Conservation (phyloP, 2,329 filamentous ascomycete genomes). For the Monilinia polystroma region DNA sequence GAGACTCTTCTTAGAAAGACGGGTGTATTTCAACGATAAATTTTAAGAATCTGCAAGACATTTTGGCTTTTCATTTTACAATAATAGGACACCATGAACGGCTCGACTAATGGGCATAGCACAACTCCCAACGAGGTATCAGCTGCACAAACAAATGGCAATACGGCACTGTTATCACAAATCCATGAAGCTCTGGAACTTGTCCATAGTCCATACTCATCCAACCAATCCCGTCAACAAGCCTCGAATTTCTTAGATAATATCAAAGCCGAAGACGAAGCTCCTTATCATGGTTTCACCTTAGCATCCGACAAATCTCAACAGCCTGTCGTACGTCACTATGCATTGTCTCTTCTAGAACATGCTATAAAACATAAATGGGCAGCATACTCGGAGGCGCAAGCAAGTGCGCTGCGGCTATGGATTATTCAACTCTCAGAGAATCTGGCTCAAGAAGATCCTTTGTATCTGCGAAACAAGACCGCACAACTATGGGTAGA, state of each 20-base stretch:
- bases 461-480: constrained; percentile 86
- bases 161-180: constrained; percentile 54
- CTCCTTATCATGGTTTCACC: constrained; percentile 79
- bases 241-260: constrained; percentile 84
- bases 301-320: constrained; percentile 75
- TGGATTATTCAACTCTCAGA: constrained; percentile 81
- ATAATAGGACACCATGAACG: constrained; percentile 34
- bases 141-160: constrained; percentile 41
- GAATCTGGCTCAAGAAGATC: constrained; percentile 68
- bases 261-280: constrained; percentile 75
- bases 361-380: constrained; percentile 85
- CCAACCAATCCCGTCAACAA: constrained; percentile 77
- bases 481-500: constrained; percentile 93
- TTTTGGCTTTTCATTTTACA: neutral
- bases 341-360: constrained; percentile 87
- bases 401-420: constrained; percentile 66
- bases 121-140: constrained; percentile 24
- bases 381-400: constrained; percentile 67
- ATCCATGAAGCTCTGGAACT: constrained; percentile 85
- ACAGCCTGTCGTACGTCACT: constrained; percentile 83
- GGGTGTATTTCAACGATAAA: neutral
- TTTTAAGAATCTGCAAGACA: neutral
- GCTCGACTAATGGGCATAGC: constrained; percentile 31
- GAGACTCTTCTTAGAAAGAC: neutral
- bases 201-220: constrained; percentile 78